Conservation (phyloP, 495 filamentous ascomycete genomes). For the Penicillium riverlandense region DNA sequence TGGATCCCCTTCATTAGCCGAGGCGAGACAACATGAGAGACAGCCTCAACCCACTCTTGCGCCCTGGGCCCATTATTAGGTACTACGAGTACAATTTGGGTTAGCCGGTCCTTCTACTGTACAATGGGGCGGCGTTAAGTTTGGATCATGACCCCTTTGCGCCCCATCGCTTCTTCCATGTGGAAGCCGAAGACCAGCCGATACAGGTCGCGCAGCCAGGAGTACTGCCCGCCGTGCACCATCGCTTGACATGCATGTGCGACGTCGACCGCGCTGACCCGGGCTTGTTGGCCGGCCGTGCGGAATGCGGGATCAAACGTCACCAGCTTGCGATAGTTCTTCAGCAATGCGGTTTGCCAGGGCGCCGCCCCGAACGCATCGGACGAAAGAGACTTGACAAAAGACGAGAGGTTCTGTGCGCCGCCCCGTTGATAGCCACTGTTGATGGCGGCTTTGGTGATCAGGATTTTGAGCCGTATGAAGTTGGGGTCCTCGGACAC, state of each 20-base stretch:
- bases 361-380: slow-evolving; percentile 68
- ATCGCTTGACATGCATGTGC: slow-evolving; percentile 70
- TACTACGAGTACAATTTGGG: too few species aligned
- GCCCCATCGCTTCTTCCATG: slow-evolving; percentile 60
- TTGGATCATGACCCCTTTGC: slow-evolving; percentile 45
- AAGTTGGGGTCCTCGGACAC: slow-evolving; percentile 65
- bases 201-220: slow-evolving; percentile 73
- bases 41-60: too few species aligned
- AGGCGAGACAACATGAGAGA: too few species aligned
- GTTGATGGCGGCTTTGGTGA: slow-evolving; percentile 76
- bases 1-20: too few species aligned
- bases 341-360: slow-evolving; percentile 62
- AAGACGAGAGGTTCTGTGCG: slow-evolving; percentile 50
- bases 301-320: slow-evolving; percentile 60
- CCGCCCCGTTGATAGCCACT: slow-evolving; percentile 55
- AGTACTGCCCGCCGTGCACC: slow-evolving; percentile 57
- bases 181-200: slow-evolving; percentile 79
- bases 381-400: slow-evolving; percentile 67
- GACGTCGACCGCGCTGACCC: slow-evolving; percentile 61
- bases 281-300: slow-evolving; percentile 45
- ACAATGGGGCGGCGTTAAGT: slow-evolving; percentile 9
- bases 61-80: too few species aligned
- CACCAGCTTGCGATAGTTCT: slow-evolving; percentile 71
- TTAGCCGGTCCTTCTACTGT: too few species aligned
- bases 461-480: slow-evolving; percentile 62